A percentile compares a stretch with the other conserved stretches of the same genome.
phyloP scores from a whole-genome alignment of 768 basidiomycete species.

The Trametes elegans region DNA sequence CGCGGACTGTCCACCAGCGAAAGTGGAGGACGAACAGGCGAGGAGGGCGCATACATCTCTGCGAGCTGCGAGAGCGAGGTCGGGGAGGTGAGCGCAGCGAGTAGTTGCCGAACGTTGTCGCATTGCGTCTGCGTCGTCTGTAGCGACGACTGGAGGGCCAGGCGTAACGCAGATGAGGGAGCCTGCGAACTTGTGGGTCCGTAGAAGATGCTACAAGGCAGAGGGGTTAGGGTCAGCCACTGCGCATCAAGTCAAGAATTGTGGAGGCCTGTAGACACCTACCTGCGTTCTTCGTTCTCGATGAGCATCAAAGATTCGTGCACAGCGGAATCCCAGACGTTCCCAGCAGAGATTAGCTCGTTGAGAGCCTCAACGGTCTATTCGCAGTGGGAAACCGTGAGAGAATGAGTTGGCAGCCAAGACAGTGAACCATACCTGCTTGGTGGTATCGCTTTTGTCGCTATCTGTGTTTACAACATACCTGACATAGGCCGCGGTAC shows the following conservation, averaged over 20 bases:
- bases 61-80: slow-evolving; percentile 71
- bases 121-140: slow-evolving; percentile 77
- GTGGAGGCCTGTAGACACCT: background rate
- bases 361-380: slow-evolving; percentile 67
- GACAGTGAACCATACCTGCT: slow-evolving; percentile 26
- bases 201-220: slow-evolving; percentile 32
- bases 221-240: background rate
- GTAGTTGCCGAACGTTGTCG: slow-evolving; percentile 76
- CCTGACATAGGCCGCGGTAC: slow-evolving; percentile 17
- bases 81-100: slow-evolving; percentile 73
- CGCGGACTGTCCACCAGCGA: slow-evolving; percentile 29
- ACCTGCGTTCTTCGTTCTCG: slow-evolving; percentile 73
- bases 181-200: slow-evolving; percentile 46
- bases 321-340: slow-evolving; percentile 72
- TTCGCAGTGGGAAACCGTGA: background rate
- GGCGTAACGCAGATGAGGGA: slow-evolving; percentile 56
- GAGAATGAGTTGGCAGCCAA: background rate
- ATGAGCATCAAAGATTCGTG: slow-evolving; percentile 64
- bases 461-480: slow-evolving; percentile 11
- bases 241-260: background rate
- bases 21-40: slow-evolving; percentile 41
- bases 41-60: slow-evolving; percentile 88
- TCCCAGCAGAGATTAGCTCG: slow-evolving; percentile 64
- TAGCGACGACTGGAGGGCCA: slow-evolving; percentile 70
- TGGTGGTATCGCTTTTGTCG: slow-evolving; percentile 10